Evolutionary conservation across 306 rosid species (phyloP), one percentile per base, ranked within the genome.

Genomic region (Lathyrus aphaca): DNA sequence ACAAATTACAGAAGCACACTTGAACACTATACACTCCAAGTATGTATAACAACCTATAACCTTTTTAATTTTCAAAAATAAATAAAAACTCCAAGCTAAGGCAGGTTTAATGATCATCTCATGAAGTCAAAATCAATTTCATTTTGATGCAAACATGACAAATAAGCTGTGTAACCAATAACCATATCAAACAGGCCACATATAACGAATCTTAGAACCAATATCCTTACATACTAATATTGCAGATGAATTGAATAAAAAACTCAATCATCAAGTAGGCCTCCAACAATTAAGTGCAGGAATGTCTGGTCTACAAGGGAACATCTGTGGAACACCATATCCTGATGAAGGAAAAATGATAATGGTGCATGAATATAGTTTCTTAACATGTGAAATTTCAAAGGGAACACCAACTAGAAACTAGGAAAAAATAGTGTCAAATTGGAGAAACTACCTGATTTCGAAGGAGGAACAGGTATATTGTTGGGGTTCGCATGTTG

Each of bases 271-370:
- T 86, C 89, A 95, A 51, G 86, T 84, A 55, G 97, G 97, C 77
- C 97, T 86, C 99, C 99, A 95, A 83, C 97, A 81, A 79, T 86
- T 89, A 57, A 82, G 83, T 42, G 95, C 71, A 54, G 97, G 73
- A 66, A 85, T 63, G 72, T 94, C 98, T 54, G 96, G 92, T 61
- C 96, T 86, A 79, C 85, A 83, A 5, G 97, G 89, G 67, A 91
- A 82, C 80, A 91, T 89, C 82, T 85, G 97, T 61, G 96, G 73
- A 73, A 83, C 82, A 75, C 82, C 74, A 54, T 84, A 90, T 77
- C 99, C 97, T 95, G 91, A 58, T 72, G 35, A 76, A 67, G 40
- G 54, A 78, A 58, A 48, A 29, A 40, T 35, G 40, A 68, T 6
- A 17, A 11, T 42, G 51, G 40, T 12, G 43, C 53, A 69, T 30